Percentiles rank a stretch among this genome's conserved stretches.
phyloP scores from a whole-genome alignment of 306 rosid genomes.

The Datisca glomerata region DNA sequence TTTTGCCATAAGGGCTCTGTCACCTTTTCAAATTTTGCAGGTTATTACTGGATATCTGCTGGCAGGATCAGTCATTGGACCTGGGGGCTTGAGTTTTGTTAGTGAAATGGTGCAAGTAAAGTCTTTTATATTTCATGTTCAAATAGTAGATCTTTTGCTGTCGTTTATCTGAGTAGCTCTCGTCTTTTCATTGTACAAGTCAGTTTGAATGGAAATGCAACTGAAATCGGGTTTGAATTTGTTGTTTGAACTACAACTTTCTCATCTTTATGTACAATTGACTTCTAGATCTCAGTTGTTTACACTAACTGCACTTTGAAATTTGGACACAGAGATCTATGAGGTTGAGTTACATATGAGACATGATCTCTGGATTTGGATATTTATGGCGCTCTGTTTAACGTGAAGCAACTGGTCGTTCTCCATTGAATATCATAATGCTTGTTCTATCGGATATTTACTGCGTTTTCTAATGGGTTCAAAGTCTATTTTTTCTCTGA shows the following conservation, averaged over 20 bases:
- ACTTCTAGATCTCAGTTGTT: too few relatives aligned
- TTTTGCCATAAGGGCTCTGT: slow-evolving; percentile 1
- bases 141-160: not conserved
- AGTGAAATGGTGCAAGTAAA: slow-evolving; percentile 63
- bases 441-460: too few relatives aligned
- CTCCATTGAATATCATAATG: too few relatives aligned
- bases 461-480: too few relatives aligned
- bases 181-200: not conserved
- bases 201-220: not conserved
- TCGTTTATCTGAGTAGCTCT: not conserved
- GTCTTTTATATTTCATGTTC: slow-evolving; percentile 11
- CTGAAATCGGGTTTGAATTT: not conserved
- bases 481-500: not conserved
- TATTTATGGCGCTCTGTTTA: too few relatives aligned
- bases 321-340: too few relatives aligned
- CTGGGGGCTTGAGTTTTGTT: slow-evolving; percentile 41
- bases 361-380: too few relatives aligned
- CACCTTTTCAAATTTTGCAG: slow-evolving; percentile 19
- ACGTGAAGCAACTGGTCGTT: too few relatives aligned
- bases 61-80: slow-evolving; percentile 46
- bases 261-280: too few relatives aligned
- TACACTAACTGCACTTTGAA: too few relatives aligned
- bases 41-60: slow-evolving; percentile 45
- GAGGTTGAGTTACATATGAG: too few relatives aligned
- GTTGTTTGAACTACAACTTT: too few relatives aligned